A percentile compares a stretch with the other conserved stretches of the same genome.
phyloP scores from a whole-genome alignment of 225 moss, liverwort and hornwort species.

The Physcomitrium patens region DNA sequence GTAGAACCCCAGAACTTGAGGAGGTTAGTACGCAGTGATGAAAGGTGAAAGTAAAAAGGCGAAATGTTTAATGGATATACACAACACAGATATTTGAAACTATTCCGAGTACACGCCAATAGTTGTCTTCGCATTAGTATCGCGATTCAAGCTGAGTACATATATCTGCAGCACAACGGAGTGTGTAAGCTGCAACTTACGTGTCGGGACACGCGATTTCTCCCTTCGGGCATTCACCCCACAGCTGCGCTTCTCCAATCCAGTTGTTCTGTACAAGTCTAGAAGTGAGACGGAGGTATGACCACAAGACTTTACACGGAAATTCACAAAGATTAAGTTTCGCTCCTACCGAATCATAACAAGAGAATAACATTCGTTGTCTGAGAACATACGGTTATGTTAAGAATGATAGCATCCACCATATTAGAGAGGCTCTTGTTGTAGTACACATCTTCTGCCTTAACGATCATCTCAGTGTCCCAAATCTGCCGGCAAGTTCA shows the following conservation, averaged over 20 bases:
- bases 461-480: conserved; percentile 78
- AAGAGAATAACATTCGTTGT: neutral
- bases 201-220: conserved; percentile 64
- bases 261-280: conserved; percentile 56
- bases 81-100: too few relatives aligned
- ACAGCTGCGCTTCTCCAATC: conserved; percentile 52
- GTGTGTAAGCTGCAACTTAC: conserved; percentile 41
- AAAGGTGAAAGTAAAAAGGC: neutral
- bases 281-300: neutral
- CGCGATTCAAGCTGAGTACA: too few relatives aligned
- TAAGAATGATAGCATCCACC: conserved; percentile 56
- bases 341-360: neutral
- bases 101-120: too few relatives aligned
- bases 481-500: conserved; percentile 57
- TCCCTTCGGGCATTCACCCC: conserved; percentile 66
- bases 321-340: neutral
- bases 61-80: too few relatives aligned
- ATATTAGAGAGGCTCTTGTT: conserved; percentile 54
- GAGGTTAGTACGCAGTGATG: neutral
- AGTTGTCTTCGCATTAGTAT: too few relatives aligned
- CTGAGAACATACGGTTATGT: conserved; percentile 58
- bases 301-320: neutral
- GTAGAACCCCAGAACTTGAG: conserved; percentile 7
- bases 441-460: conserved; percentile 66
- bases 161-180: neutral